Base-by-base conservation (phyloP, 352 stramenopile species). In the Globisporangium rhizosaccharum region DNA sequence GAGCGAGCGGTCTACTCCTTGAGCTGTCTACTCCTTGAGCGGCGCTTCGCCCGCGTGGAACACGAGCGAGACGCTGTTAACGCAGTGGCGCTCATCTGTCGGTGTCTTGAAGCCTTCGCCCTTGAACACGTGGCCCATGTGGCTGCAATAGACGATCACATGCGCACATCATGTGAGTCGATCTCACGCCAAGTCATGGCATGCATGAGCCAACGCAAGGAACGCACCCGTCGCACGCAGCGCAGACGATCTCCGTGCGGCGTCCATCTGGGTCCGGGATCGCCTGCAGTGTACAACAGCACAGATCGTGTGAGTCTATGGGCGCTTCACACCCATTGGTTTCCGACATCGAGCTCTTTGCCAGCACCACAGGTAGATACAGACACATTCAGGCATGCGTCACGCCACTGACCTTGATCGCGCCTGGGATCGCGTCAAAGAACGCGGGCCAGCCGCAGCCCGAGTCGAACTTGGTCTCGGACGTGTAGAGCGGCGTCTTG, bases 91-190 rank as follows among this genome's bases (percentile, higher is more conserved):
- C 62, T 96, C 87, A 62, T 96, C 70, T 20, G 87, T 96, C 10
- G 85, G 81, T 18, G 70, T 96, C 65, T 88, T 84, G 63, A 94
- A 96, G 9, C 87, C 81, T 65, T 96, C 87, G 36, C 83, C 84
- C 67, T 95, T 92, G 65, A 96, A 97, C 26, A 97, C 83, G 68
- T 97, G 88, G 44, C 87, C 88, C 81, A 97, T 94, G 71, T 97
- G 88, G 41, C 83, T 92, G 42, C 20, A 23, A 28, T 18, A 11
- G 18, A 48, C 17, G 28, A 33, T 6, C 28, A 33, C 28, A 33
- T 33, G 28, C 33, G 10, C n/a, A 42, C 25, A 36, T 51, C 7
- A 51, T 33, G 53, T 39, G 33, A 39, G 33, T 39, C 33, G 33
- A 39, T 36, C 30, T 2, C 9, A 9, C 30, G 30, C 30, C 30